phyloP scores from a whole-genome alignment of 495 filamentous ascomycete genomes.

The Hypoxylon fragiforme region DNA sequence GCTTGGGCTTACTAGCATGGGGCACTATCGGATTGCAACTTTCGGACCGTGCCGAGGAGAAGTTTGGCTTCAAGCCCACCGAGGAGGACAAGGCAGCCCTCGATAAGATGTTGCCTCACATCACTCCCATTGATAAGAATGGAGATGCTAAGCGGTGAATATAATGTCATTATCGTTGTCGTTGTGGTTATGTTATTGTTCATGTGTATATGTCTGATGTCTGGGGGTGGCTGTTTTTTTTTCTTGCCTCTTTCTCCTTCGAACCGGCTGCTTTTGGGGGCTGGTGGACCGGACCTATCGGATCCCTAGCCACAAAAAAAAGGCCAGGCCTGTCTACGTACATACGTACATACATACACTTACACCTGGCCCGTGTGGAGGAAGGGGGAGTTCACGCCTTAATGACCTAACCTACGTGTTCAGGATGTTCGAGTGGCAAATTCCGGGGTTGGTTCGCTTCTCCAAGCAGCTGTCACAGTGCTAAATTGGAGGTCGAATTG shows the following conservation, averaged over 20 bases:
- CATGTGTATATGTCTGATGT: too few species aligned
- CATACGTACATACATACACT: background rate
- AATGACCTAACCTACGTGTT: background rate
- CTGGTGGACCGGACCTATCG: constrained; percentile 12
- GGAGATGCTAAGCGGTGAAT: constrained; percentile 16
- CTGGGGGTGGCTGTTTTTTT: too few species aligned
- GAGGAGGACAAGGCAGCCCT: constrained; percentile 48
- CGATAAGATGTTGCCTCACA: constrained; percentile 42
- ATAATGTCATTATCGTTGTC: background rate
- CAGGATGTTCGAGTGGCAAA: background rate
- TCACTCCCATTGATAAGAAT: constrained; percentile 43
- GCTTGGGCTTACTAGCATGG: constrained; percentile 49
- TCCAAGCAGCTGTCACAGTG: background rate
- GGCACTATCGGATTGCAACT: constrained; percentile 46
- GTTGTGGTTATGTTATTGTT: too few species aligned
- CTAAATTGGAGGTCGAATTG: background rate
- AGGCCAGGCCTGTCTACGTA: background rate
- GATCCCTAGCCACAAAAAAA: constrained; percentile 9
- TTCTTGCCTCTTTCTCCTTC: too few species aligned
- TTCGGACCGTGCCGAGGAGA: constrained; percentile 46
- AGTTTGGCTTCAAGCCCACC: constrained; percentile 47
- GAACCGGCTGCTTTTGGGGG: background rate
- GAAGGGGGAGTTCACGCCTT: background rate
- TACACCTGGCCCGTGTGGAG: background rate
- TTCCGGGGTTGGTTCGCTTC: background rate